Evolutionary conservation across 805 yeast species (phyloP).

Genomic region (Wickerhamiella kurtzmanii): DNA sequence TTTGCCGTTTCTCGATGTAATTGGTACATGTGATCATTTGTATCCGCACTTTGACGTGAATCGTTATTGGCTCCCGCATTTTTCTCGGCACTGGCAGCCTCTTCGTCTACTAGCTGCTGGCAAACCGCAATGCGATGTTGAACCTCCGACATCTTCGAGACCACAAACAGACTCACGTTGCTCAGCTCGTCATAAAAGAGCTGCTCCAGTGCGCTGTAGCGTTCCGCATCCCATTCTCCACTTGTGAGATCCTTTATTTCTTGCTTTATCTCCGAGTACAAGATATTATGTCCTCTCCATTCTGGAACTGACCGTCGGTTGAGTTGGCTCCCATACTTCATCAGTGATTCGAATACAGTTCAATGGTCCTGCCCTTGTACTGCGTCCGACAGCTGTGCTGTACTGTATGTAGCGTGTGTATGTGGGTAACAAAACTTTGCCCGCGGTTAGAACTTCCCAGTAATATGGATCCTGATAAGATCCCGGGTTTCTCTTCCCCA

Average conservation of each 20-base stretch:
- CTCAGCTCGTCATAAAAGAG: conserved; percentile 15
- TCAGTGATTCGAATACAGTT: conserved; percentile 19
- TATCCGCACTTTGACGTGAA: too few relatives aligned
- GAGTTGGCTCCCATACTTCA: conserved; percentile 82
- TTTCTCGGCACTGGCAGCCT: not conserved
- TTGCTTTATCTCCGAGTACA: conserved; percentile 63
- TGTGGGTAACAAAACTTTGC: too few relatives aligned
- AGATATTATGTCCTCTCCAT: conserved; percentile 75
- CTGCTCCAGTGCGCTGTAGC: conserved; percentile 9
- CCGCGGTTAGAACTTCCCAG: too few relatives aligned
- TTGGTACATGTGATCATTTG: conserved; percentile 11
- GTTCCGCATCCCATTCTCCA: conserved; percentile 4
- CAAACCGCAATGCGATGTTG: conserved; percentile 36
- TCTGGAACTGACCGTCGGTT: conserved; percentile 67
- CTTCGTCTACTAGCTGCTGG: conserved; percentile 21
- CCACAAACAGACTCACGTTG: conserved; percentile 42
- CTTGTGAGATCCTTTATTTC: conserved; percentile 47
- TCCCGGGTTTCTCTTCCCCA: too few relatives aligned
- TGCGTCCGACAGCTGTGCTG: too few relatives aligned
- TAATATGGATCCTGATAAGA: too few relatives aligned
- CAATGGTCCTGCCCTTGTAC: not conserved
- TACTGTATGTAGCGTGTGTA: too few relatives aligned
- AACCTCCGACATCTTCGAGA: conserved; percentile 56
- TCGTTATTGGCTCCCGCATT: not conserved
- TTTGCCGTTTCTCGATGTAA: conserved; percentile 29